phyloP scores from a whole-genome alignment of 2,329 filamentous ascomycete genomes.

The Cladosporium halotolerans region DNA sequence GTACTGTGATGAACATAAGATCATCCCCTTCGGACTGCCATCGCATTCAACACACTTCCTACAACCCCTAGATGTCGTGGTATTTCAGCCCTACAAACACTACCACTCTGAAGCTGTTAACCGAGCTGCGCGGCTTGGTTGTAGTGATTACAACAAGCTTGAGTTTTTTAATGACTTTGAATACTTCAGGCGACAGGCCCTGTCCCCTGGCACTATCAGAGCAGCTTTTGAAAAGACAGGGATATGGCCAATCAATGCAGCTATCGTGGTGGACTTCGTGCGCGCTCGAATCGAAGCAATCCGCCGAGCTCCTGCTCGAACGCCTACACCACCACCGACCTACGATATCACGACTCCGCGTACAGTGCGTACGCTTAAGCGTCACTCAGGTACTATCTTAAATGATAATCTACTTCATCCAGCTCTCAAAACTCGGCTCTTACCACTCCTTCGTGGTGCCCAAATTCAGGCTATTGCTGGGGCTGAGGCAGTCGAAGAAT shows the following conservation, averaged over 20 bases:
- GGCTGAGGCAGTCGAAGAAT: background rate
- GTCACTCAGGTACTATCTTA: background rate
- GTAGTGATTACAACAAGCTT: constrained; percentile 14
- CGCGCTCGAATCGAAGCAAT: background rate
- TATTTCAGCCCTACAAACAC: constrained; percentile 19
- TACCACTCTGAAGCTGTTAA: constrained; percentile 16
- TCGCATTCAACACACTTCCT: constrained; percentile 12
- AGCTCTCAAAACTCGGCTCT: background rate
- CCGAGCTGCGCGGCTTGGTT: constrained; percentile 11
- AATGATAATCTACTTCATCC: background rate
- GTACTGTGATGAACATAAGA: constrained; percentile 1
- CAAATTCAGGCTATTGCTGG: background rate
- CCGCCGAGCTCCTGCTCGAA: background rate
- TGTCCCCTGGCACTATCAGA: constrained; percentile 8
- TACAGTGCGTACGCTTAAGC: background rate
- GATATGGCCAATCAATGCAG: background rate
- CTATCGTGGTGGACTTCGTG: constrained; percentile 3
- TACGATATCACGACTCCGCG: background rate
- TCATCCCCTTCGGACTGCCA: constrained; percentile 10
- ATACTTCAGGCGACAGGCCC: constrained; percentile 1
- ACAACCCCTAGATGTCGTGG: constrained; percentile 13
- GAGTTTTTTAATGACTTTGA: background rate
- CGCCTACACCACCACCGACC: background rate
- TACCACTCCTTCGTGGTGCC: background rate
- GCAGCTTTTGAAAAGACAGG: constrained; percentile 14